Evolutionary conservation across 225 moss, liverwort and hornwort species (phyloP).

Genomic region (Antitrichia curtipendula): DNA sequence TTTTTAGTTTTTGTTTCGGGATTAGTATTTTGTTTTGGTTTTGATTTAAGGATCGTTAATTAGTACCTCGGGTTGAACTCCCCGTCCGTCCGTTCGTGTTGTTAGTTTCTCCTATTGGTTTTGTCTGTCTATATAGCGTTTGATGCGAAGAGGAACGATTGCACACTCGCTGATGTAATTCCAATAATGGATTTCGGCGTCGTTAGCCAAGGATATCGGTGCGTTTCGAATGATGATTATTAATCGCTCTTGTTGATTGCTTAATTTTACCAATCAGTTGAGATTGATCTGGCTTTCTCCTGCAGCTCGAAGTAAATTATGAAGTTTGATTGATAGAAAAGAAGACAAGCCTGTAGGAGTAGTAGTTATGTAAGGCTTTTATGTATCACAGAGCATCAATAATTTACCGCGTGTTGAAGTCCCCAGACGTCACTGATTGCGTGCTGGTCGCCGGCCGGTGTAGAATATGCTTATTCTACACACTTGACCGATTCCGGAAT

Average conservation of each 20-base stretch:
- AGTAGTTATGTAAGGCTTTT: not conserved
- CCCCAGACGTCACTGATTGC: not conserved
- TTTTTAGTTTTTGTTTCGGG: not conserved
- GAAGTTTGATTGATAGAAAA: not conserved
- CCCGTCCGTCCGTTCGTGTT: too few relatives aligned
- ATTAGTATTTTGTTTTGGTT: not conserved
- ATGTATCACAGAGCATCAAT: not conserved
- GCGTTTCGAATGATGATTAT: not conserved
- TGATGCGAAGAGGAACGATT: not conserved
- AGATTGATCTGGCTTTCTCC: not conserved
- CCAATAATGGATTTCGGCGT: not conserved
- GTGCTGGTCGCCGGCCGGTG: not conserved
- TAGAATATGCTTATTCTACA: not conserved
- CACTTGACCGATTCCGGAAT: not conserved
- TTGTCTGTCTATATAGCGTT: not conserved
- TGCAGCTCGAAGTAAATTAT: not conserved
- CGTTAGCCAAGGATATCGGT: not conserved
- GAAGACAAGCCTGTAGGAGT: not conserved
- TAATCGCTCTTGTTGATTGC: not conserved
- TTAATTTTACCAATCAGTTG: not conserved
- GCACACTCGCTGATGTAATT: not conserved
- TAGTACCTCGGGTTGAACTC: not conserved
- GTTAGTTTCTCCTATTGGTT: not conserved
- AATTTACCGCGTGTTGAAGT: not conserved
- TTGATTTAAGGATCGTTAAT: not conserved